These are phyloP conservation scores for Naganishia vishniacii DNA, from an alignment of 768 basidiomycete genomes.

Conservation along the genomic window DNA sequence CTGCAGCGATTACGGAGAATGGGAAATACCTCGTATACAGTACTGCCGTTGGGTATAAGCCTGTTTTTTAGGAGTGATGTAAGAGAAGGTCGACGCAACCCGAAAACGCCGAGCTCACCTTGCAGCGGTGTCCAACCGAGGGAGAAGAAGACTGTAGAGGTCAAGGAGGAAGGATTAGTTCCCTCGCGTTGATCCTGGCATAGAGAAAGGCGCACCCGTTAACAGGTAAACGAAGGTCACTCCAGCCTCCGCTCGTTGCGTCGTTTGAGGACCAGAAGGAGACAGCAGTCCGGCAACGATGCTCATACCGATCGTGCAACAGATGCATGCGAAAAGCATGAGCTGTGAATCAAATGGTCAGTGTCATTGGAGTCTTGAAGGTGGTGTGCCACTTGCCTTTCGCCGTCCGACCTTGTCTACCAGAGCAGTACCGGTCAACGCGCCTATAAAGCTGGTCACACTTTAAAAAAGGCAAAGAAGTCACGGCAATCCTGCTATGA, in stretches of 20 bases:
- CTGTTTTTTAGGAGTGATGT: not conserved
- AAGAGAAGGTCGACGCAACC: not conserved
- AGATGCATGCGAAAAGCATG: constrained; percentile 51
- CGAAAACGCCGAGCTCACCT: constrained; percentile 37
- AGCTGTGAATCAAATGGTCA: constrained; percentile 32
- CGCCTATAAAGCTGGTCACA: constrained; percentile 54
- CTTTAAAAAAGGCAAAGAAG: not conserved
- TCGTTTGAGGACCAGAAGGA: constrained; percentile 43
- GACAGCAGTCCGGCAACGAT: constrained; percentile 55
- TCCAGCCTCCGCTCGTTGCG: constrained; percentile 53
- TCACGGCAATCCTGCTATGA: too few relatives aligned
- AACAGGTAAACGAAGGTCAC: constrained; percentile 53
- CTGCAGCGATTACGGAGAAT: too few relatives aligned
- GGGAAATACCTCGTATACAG: constrained; percentile 50
- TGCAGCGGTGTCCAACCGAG: constrained; percentile 61
- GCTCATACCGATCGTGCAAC: constrained; percentile 51
- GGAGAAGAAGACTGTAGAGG: constrained; percentile 51
- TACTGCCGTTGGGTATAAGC: constrained; percentile 56
- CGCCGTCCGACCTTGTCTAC: constrained; percentile 56
- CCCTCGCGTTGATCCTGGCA: not conserved
- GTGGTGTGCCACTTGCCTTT: too few relatives aligned
- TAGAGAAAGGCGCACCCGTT: constrained; percentile 28
- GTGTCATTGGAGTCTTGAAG: too few relatives aligned
- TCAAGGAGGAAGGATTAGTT: not conserved
- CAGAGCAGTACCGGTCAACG: constrained; percentile 49